These are phyloP conservation scores for Aspergillus sp. DNA, from an alignment of 2,329 filamentous ascomycete genomes.

Conservation along the genomic window DNA sequence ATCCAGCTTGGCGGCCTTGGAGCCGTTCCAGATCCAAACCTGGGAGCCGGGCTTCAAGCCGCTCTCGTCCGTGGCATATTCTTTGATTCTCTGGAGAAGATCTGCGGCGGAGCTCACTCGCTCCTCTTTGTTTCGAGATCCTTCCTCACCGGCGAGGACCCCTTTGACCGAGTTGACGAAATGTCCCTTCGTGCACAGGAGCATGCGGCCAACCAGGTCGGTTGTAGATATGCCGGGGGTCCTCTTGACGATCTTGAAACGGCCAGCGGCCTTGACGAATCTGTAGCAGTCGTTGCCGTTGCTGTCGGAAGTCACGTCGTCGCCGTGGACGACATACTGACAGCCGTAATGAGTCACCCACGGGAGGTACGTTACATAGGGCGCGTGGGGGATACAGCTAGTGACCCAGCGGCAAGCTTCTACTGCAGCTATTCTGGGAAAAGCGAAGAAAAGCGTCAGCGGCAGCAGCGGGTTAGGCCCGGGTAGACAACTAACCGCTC, in stretches of 20 bases:
- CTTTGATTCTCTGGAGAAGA: constrained; percentile 66
- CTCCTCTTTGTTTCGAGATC: constrained; percentile 60
- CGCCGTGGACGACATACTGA: constrained; percentile 89
- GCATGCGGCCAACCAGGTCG: constrained; percentile 94
- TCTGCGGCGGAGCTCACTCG: constrained; percentile 52
- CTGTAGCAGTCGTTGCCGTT: constrained; percentile 94
- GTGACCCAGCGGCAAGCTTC: constrained; percentile 95
- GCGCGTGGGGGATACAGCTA: constrained; percentile 69
- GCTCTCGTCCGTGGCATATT: constrained; percentile 81
- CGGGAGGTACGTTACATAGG: constrained; percentile 85
- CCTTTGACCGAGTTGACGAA: constrained; percentile 75
- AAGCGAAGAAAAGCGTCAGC: constrained; percentile 3
- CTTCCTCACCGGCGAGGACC: constrained; percentile 61
- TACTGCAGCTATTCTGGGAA: constrained; percentile 65
- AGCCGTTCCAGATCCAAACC: constrained; percentile 70
- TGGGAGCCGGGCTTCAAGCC: constrained; percentile 69
- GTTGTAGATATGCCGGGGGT: constrained; percentile 96
- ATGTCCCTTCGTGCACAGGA: constrained; percentile 88
- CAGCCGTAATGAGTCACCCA: constrained; percentile 97
- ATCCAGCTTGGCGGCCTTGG: constrained; percentile 25
- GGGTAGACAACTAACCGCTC: constrained; percentile 55
- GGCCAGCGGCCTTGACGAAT: constrained; percentile 85
- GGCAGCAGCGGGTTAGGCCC: background rate
- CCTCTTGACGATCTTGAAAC: constrained; percentile 94
- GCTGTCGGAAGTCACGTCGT: constrained; percentile 93